These are phyloP conservation scores for Sideroxylon spinosum DNA, from an alignment of 179 eudicot species.

Conservation along the genomic window DNA sequence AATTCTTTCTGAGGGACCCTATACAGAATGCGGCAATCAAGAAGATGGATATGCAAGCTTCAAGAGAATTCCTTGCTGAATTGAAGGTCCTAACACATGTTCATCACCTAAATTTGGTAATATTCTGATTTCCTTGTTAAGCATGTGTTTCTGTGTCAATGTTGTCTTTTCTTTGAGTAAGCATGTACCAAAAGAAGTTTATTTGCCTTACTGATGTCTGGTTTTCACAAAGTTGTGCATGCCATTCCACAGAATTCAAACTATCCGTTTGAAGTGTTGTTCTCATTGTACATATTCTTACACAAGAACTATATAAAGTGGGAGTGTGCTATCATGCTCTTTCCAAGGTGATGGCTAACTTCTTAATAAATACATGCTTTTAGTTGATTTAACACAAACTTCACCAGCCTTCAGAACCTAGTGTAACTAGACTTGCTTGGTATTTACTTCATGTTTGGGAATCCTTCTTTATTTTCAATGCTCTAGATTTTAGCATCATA, in stretches of 20 bases:
- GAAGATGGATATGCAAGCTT: slow-evolving; percentile 81
- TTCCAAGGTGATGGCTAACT: background rate
- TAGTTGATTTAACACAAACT: background rate
- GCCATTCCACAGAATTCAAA: background rate
- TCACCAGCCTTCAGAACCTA: background rate
- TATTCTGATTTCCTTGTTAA: background rate
- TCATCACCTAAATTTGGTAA: slow-evolving; percentile 66
- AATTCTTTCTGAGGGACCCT: background rate
- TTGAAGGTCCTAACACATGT: slow-evolving; percentile 69
- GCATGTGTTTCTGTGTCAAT: background rate
- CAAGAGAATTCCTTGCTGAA: slow-evolving; percentile 70
- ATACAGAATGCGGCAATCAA: slow-evolving; percentile 75
- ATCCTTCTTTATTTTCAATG: too few species aligned
- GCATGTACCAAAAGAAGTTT: background rate
- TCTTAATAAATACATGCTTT: background rate
- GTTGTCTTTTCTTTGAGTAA: background rate
- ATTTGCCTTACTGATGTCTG: background rate
- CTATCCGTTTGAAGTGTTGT: background rate
- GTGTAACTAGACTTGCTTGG: too few species aligned
- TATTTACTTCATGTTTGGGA: too few species aligned
- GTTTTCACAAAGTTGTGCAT: background rate
- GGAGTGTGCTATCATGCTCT: background rate
- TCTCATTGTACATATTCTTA: background rate
- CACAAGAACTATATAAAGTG: too few species aligned
- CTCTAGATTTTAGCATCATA: too few species aligned